Evolutionary conservation across 179 eudicot species (phyloP), one percentile per base, ranked within the genome.

Genomic region (Sideroxylon spinosum): DNA sequence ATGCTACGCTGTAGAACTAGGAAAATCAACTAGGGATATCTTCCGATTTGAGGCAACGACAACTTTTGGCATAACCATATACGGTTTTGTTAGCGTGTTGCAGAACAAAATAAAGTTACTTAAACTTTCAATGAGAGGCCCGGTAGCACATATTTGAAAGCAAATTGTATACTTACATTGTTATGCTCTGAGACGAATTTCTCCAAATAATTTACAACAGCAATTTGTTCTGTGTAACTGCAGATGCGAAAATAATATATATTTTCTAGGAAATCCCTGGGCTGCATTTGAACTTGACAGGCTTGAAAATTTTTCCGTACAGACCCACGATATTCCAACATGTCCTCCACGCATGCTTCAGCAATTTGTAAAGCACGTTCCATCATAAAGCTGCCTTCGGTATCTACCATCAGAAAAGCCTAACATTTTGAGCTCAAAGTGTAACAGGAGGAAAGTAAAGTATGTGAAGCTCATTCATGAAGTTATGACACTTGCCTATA

Each of bases 301-400:
- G 84, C 81, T 78, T 78, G 85, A 74, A 59, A 68, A 63, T 78
- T 87, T 80, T 86, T 89, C 67, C 69, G 85, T 66, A 78, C 82
- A 73, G 79, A 84, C 69, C 72, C 68, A 67, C 53, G 63, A 83
- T 86, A 89, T 57, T 84, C 88, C 68, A 78, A 71, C 91, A 93
- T 87, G 82, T 90, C 93, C 63, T 91, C 88, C 29, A 88, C 71
- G 78, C 98, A 91, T 77, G 97, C 97, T 87, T 91, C 88, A 78
- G 98, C 98, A 81, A 95, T 89, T 86, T 95, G 97, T 82, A 87
- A 83, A 86, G 88, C 98, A 68, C 95, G 98, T 82, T 95, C 99
- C 82, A 87, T 98, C 97, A 93, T 91, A 76, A 95, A 95, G 88
- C 98, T 93, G 64, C 98, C 99, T 87, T 95, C 98, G 17, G 99